Percentiles rank a stretch among this genome's conserved stretches.
Conservation (phyloP, 352 stramenopile genomes). For the Phytophthora uliginosa region DNA sequence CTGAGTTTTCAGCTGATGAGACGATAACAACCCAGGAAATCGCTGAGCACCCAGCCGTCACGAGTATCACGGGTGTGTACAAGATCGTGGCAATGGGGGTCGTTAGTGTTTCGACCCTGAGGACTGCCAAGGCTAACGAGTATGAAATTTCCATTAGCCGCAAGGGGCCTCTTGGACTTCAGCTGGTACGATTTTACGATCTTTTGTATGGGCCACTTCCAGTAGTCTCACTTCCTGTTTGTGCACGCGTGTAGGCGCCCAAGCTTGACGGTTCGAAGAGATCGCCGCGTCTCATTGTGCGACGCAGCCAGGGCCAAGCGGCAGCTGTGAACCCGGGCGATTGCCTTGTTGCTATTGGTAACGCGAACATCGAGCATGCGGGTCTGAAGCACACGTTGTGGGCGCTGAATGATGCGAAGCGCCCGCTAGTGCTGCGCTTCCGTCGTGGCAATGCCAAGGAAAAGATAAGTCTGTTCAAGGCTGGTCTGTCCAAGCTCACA, state of each 20-base stretch:
- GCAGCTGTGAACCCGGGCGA: constrained; percentile 86
- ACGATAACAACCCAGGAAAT: constrained; percentile 75
- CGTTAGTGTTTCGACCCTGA: constrained; percentile 83
- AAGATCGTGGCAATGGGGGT: constrained; percentile 81
- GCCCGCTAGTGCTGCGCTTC: constrained; percentile 84
- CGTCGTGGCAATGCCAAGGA: constrained; percentile 80
- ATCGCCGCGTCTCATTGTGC: constrained; percentile 80
- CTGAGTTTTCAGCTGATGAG: constrained; percentile 71
- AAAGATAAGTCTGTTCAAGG: constrained; percentile 81
- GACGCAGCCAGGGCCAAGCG: constrained; percentile 73
- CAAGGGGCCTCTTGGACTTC: constrained; percentile 70
- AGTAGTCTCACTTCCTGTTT: constrained; percentile 14
- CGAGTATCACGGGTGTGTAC: constrained; percentile 88
- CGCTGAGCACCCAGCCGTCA: constrained; percentile 78
- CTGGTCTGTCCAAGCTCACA: constrained; percentile 47
- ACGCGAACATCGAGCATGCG: constrained; percentile 86
- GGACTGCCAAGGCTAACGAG: constrained; percentile 81
- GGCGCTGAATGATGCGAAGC: constrained; percentile 81
- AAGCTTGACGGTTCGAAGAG: constrained; percentile 55
- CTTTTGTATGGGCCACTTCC: constrained; percentile 3
- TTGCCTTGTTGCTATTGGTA: constrained; percentile 84
- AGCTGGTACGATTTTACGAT: constrained; percentile 53
- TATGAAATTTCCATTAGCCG: constrained; percentile 81
- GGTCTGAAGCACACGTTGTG: constrained; percentile 89
- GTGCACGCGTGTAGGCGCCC: constrained; percentile 40